Evolutionary conservation across 345 rosid genomes (phyloP).

Genomic region (Limnanthes douglasii): DNA sequence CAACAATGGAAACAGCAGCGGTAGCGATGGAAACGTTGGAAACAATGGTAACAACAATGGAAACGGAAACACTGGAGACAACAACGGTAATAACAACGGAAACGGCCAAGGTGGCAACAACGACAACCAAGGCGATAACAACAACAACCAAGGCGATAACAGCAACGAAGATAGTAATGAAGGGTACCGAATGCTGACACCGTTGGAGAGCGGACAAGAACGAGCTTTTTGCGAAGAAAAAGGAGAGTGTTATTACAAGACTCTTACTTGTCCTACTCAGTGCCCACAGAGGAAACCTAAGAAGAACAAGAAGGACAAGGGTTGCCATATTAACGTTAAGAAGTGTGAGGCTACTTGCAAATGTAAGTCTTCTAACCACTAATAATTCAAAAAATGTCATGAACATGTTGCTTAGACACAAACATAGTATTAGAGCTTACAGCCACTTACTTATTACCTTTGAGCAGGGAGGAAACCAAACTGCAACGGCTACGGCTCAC

Average conservation of each 20-base stretch:
- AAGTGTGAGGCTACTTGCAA: slow-evolving; percentile 77
- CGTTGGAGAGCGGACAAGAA: slow-evolving; percentile 23
- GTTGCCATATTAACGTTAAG: slow-evolving; percentile 55
- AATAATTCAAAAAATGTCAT: no score
- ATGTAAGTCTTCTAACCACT: slow-evolving; percentile 41
- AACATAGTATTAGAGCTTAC: no score
- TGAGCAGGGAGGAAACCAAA: slow-evolving; percentile 35
- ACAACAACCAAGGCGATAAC: no score
- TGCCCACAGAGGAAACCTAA: slow-evolving; percentile 57
- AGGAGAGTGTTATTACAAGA: slow-evolving; percentile 32
- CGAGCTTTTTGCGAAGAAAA: slow-evolving; percentile 38
- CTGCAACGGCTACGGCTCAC: slow-evolving; percentile 42
- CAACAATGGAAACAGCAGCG: slow-evolving; percentile 4
- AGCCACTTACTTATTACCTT: neutral
- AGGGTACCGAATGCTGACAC: slow-evolving; percentile 19
- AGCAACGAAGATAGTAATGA: no score
- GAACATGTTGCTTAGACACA: no score
- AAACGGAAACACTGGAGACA: slow-evolving; percentile 7
- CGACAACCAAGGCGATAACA: slow-evolving; percentile 3
- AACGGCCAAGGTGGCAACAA: slow-evolving; percentile 6
- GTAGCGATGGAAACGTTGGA: no score
- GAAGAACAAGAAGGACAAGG: slow-evolving; percentile 36
- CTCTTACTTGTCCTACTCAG: slow-evolving; percentile 49
- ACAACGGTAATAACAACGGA: slow-evolving; percentile 7
- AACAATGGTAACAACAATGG: slow-evolving; percentile 4